phyloP scores from a whole-genome alignment of 345 rosid species.

The Eucalyptus albens region DNA sequence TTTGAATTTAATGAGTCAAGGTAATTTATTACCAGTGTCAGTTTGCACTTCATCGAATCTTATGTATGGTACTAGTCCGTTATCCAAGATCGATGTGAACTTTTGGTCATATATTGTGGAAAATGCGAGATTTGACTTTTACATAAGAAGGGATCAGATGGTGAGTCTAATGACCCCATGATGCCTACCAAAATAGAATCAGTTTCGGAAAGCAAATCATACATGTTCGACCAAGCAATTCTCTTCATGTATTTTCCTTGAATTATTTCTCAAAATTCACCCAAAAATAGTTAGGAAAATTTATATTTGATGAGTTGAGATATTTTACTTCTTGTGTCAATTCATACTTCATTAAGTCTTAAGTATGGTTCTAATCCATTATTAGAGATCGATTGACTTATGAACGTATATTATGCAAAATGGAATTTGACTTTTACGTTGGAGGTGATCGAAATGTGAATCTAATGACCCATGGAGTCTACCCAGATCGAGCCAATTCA shows the following conservation, averaged over 20 bases:
- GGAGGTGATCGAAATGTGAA: background rate
- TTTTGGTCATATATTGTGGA: background rate
- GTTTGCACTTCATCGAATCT: fast-evolving
- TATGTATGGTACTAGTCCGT: fast-evolving
- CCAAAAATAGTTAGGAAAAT: fast-evolving
- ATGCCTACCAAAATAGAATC: fast-evolving
- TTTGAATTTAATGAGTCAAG: background rate
- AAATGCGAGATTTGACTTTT: background rate
- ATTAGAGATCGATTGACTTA: fast-evolving
- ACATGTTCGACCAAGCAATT: background rate
- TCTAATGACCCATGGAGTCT: background rate
- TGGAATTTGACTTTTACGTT: no score
- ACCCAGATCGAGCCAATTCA: background rate
- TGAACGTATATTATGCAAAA: no score
- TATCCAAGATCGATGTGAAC: background rate
- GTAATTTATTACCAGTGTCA: fast-evolving
- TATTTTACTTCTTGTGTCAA: fast-evolving
- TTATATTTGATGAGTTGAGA: background rate
- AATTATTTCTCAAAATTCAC: background rate
- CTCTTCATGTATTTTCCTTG: background rate
- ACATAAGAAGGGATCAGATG: fast-evolving
- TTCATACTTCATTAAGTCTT: background rate
- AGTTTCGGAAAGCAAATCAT: fast-evolving
- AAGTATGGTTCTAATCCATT: background rate
- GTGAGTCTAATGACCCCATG: background rate